phyloP scores from a whole-genome alignment of 768 basidiomycete species.

The Kondoa malvinella region DNA sequence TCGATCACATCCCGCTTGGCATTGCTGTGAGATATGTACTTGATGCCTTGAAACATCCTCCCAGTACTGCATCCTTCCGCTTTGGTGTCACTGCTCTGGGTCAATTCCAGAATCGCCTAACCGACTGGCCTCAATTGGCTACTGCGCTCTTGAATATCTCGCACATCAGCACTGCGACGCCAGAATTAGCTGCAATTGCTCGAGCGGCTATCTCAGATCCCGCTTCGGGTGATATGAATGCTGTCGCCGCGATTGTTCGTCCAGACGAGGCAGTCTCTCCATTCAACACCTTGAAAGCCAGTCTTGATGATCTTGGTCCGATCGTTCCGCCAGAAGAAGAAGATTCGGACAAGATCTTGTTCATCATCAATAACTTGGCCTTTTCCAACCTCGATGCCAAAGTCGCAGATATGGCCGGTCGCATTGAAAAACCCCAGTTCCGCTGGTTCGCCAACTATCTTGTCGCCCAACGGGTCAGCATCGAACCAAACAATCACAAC shows the following conservation, averaged over 20 bases:
- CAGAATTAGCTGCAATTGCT: conserved; percentile 39
- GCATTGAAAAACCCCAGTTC: conserved; percentile 66
- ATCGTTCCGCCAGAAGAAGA: conserved; percentile 59
- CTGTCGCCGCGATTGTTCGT: conserved; percentile 26
- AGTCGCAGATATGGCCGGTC: conserved; percentile 62
- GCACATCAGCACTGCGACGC: conserved; percentile 65
- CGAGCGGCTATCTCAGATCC: conserved; percentile 21
- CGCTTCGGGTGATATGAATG: conserved; percentile 27
- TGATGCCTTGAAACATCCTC: conserved; percentile 76
- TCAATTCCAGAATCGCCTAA: conserved; percentile 67
- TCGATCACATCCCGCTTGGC: conserved; percentile 83
- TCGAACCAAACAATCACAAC: conserved; percentile 91
- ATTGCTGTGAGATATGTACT: conserved; percentile 94
- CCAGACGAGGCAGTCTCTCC: conserved; percentile 29
- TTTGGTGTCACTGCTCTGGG: conserved; percentile 83
- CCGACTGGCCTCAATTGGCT: conserved; percentile 85
- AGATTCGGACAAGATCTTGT: conserved; percentile 77
- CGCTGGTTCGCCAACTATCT: conserved; percentile 97
- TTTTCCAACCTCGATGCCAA: conserved; percentile 83
- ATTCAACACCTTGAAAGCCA: conserved; percentile 65
- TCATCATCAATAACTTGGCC: conserved; percentile 95
- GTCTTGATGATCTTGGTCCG: conserved; percentile 46
- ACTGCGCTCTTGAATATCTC: conserved; percentile 73
- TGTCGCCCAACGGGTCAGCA: conserved; percentile 84
- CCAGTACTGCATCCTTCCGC: conserved; percentile 82